Evolutionary conservation across 257 asterid species (phyloP), one percentile per base, ranked within the genome.

Genomic region (Pogostemon cablin): DNA sequence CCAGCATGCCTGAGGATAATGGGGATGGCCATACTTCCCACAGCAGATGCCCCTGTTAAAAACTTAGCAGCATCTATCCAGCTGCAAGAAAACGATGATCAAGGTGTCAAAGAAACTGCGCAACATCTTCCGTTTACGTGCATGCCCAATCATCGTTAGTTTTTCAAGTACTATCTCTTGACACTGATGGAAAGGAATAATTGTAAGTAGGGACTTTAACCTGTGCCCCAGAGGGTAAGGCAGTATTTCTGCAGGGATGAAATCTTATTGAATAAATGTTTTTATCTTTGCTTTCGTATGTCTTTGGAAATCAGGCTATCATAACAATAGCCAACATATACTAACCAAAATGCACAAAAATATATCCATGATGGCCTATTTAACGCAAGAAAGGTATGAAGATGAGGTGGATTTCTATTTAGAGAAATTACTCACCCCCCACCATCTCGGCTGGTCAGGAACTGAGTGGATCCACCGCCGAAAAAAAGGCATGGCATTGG

Each of bases 401-500:
- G 40, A 68, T 55, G 5, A 57, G 64, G 9, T n/a, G 44, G 41
- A 73, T 60, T 68, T 54, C 49, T 25, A 47, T 40, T 9, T 11
- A 54, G 50, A 41, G 60, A 55, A 57, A 75, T 68, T 65, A 77
- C 97, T 83, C 80, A 95, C 98, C 98, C 98, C 17, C 95, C 99
- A 60, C 98, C 98, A 60, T 95, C 99, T 59, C 96, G 91, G 75
- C 98, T 95, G 60, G 81, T 83, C 68, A 91, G 85, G 84, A 89
- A 91, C 81, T 88, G 98, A 74, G 95, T 95, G 65, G 98, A 84
- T 41, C 99, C 99, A 69, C 96, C 98, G 35, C 98, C 98, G 70
- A 95, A 95, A 81, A 95, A 95, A 56, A 95, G 76, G 75, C 98
- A 95, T 32, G 99, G 97, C 99, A 95, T 91, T 48, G 98, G 99